phyloP scores from a whole-genome alignment of 257 asterid species.

The Hygrophila difformis region DNA sequence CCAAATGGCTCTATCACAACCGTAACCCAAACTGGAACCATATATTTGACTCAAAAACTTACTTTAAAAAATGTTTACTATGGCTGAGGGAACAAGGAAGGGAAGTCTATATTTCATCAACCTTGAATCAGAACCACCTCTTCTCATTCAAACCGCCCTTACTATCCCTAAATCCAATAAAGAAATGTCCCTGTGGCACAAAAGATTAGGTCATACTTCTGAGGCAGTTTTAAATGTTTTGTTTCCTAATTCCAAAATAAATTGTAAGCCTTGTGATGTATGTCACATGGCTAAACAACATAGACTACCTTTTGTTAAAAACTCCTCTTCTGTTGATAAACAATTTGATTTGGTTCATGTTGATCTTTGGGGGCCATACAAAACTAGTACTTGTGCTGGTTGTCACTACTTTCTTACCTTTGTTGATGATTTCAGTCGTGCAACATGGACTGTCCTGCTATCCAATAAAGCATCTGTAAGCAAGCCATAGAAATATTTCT shows the following conservation, averaged over 20 bases:
- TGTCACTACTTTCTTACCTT: background rate
- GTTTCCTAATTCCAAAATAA: background rate
- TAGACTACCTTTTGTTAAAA: background rate
- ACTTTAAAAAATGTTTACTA: no score
- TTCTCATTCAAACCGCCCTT: no score
- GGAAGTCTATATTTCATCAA: no score
- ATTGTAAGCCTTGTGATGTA: background rate
- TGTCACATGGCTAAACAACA: background rate
- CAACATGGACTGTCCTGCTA: background rate
- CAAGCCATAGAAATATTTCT: background rate
- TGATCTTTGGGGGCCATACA: background rate
- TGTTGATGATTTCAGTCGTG: background rate
- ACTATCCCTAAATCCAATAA: no score
- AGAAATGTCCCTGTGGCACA: background rate
- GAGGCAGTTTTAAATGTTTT: background rate
- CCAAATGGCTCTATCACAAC: no score
- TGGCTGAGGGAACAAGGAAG: no score
- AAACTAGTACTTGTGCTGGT: background rate
- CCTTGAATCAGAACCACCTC: no score
- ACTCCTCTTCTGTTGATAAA: background rate
- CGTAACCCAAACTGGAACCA: no score
- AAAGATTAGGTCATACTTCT: background rate
- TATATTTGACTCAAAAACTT: no score
- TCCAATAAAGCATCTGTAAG: background rate
- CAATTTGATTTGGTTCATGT: background rate